phyloP scores from a whole-genome alignment of 495 filamentous ascomycete species.

The Neurospora sp. region DNA sequence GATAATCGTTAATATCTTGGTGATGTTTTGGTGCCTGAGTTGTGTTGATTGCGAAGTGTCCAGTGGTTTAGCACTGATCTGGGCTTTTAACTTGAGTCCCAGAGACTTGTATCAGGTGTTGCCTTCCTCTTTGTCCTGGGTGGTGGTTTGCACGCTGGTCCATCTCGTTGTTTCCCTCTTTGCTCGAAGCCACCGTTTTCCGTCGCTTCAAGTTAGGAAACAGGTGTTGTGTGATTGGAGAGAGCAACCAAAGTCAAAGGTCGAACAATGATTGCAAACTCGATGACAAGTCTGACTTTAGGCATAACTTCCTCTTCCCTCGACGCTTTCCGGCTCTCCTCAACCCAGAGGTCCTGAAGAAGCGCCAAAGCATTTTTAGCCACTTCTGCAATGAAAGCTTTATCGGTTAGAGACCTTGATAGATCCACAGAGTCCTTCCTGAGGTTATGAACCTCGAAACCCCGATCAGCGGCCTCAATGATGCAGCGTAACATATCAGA shows the following conservation, averaged over 20 bases:
- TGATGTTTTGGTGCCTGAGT: not conserved
- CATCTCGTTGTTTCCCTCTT: not conserved
- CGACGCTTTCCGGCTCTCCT: not conserved
- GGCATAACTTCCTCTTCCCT: not conserved
- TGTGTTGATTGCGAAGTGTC: not conserved
- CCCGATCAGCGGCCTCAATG: not conserved
- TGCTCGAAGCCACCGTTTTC: not conserved
- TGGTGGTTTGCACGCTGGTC: not conserved
- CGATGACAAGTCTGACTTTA: not conserved
- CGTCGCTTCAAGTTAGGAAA: not conserved
- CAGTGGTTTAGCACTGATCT: not conserved
- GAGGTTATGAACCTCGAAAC: not conserved
- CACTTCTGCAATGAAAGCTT: not conserved
- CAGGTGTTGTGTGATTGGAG: not conserved
- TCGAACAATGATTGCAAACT: not conserved
- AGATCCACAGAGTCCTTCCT: not conserved
- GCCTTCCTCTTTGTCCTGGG: not conserved
- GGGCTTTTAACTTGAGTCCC: not conserved
- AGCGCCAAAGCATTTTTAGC: not conserved
- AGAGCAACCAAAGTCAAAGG: not conserved
- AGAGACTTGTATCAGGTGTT: not conserved
- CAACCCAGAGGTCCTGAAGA: not conserved
- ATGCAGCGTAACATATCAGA: not conserved
- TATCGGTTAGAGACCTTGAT: not conserved
- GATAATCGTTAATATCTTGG: not conserved